phyloP scores from a whole-genome alignment of 164 flowering plant genomes.

The Malania oleifera region DNA sequence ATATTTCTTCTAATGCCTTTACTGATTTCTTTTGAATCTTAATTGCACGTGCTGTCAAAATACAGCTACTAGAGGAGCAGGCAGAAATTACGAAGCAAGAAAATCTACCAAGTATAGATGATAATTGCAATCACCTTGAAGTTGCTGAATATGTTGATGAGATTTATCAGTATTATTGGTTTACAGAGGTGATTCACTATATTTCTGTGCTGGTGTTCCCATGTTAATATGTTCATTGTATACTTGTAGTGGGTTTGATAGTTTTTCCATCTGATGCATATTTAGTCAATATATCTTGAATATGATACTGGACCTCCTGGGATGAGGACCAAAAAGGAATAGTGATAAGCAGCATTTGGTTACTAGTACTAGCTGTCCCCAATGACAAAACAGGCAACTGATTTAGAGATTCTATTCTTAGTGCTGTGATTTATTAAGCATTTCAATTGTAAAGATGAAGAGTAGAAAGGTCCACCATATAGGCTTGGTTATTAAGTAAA shows the following conservation, averaged over 20 bases:
- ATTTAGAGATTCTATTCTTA: no score
- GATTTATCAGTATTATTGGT: constrained; percentile 83
- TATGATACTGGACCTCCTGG: no score
- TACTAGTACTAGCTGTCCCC: no score
- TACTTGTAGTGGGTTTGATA: background rate
- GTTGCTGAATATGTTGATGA: constrained; percentile 89
- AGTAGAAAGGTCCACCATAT: no score
- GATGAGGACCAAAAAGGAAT: no score
- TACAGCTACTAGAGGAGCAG: constrained; percentile 38
- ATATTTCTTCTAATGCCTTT: background rate
- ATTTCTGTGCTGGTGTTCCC: background rate
- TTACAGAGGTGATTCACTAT: constrained; percentile 53
- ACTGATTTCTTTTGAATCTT: background rate
- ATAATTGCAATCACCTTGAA: constrained; percentile 66
- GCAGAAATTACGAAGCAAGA: constrained; percentile 26
- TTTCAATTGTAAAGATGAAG: no score
- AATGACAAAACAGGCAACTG: no score
- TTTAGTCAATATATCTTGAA: background rate
- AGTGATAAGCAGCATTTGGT: no score
- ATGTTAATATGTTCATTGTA: background rate
- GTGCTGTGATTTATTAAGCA: no score
- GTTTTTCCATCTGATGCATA: background rate
- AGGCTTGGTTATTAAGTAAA: no score
- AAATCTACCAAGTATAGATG: constrained; percentile 62
- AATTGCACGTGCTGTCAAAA: constrained; percentile 5